Conservation (phyloP, 1,284 basidiomycete species). For the Inonotus hispidus region DNA sequence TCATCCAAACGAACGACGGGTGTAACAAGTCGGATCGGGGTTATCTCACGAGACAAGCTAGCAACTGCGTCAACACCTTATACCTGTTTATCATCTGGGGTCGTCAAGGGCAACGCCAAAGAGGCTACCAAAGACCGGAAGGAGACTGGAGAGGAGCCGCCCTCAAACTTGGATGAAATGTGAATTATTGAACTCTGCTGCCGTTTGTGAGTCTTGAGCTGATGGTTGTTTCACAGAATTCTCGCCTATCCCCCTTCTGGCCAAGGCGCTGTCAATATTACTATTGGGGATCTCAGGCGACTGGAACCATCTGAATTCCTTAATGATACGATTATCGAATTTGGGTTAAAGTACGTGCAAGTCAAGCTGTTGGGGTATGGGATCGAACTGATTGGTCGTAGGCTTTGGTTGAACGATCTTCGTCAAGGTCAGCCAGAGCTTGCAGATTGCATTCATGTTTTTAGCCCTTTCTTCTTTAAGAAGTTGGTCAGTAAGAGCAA, state of each 20-base stretch:
- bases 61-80: constrained; percentile 11
- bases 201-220: background rate
- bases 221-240: constrained; percentile 41
- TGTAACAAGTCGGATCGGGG: background rate
- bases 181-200: constrained; percentile 32
- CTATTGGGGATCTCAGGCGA: constrained; percentile 69
- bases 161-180: constrained; percentile 51
- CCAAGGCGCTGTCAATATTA: constrained; percentile 73
- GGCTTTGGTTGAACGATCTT: constrained; percentile 62
- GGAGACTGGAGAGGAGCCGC: background rate
- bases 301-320: constrained; percentile 78
- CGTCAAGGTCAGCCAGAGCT: constrained; percentile 50
- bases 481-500: constrained; percentile 60
- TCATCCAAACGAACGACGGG: background rate
- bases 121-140: background rate
- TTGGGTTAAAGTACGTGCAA: constrained; percentile 76
- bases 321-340: constrained; percentile 96
- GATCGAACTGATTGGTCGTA: constrained; percentile 28
- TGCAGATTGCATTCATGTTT: constrained; percentile 78
- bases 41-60: background rate
- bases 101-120: background rate
- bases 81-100: background rate
- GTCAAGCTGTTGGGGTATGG: background rate
- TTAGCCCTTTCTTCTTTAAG: constrained; percentile 98
- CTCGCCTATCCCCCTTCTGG: constrained; percentile 69